Conservation (phyloP, 176 grass and related monocot genomes). For the Saccharum officinarum region DNA sequence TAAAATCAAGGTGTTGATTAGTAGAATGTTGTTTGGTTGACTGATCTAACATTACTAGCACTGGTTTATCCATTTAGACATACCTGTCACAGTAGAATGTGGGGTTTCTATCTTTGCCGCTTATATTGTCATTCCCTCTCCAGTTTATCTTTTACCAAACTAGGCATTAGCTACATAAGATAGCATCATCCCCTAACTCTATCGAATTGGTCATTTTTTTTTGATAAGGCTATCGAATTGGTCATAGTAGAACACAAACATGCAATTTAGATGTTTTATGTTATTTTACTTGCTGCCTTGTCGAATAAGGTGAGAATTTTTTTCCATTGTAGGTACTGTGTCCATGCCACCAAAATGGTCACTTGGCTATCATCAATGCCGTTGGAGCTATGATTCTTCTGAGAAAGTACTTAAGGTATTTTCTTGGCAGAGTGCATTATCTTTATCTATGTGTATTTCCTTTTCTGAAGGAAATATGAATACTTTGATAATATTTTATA, state of each 20-base stretch:
- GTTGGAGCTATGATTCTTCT: conserved; percentile 90
- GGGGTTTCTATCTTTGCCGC: not conserved
- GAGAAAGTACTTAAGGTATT: conserved; percentile 86
- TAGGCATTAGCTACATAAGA: not conserved
- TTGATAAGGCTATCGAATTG: conserved; percentile 16
- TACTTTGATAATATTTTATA: conserved; percentile 18
- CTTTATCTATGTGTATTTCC: not conserved
- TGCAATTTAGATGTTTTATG: conserved; percentile 11
- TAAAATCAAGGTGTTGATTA: not conserved
- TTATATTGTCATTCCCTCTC: not conserved
- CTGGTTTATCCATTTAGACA: not conserved
- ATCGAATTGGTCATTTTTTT: not conserved
- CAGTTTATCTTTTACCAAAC: not conserved
- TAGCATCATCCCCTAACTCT: not conserved
- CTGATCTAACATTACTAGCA: not conserved
- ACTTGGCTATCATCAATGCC: conserved; percentile 96
- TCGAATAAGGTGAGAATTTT: not conserved
- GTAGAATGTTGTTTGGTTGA: not conserved
- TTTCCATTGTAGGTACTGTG: conserved; percentile 60
- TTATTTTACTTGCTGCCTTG: conserved; percentile 16
- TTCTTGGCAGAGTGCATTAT: not conserved
- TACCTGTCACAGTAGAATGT: not conserved
- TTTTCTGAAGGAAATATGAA: conserved; percentile 29
- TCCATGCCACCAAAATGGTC: conserved; percentile 97
- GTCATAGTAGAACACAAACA: not conserved